Evolutionary conservation across 192 early-diverging fungal species (phyloP), one percentile per base, ranked within the genome.

Genomic region (Chytriomyces sp.): DNA sequence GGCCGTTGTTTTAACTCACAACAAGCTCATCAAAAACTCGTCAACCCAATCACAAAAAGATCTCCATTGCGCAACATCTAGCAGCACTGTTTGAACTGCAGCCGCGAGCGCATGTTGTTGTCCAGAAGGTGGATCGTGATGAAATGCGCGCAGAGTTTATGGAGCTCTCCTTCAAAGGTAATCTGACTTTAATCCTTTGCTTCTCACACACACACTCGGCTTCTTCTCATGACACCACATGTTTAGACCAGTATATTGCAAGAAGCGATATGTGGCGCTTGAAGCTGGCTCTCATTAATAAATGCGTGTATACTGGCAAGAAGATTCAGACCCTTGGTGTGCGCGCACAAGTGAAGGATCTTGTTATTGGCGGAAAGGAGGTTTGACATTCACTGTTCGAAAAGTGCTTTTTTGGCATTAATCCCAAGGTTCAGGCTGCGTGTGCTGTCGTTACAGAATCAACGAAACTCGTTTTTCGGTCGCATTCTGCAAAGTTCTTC

Each of bases 211-310:
- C 16, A n/a, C 20, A 11, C 53, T 57, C 57, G 16, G 20, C 20
- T 59, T n/a, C 57, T 23, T 59, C 20, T 59, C 20, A 23, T n/a
- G 20, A 57, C n/a, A 11, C 16, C 57, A 59, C 35, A 35, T 35
- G 35, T 2, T 35, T 4, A 35, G 35, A 97, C 75, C 96, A 98
- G 73, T 97, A 97, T 77, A 85, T 99, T 24, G 94, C 84, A 9
- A 86, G 95, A 74, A 90, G 90, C 81, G 96, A 98, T 81, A 98
- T 98, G 96, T 97, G 96, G 95, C 78, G 92, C 63, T 75, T 98
- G 45, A 90, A 93, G 77, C 88, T 88, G 45, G 83, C 83, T 43
- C 80, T 99, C 26, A 84, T 86, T 5, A 87, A 87, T 43, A 88
- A 88, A 1, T 89, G 90, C 49, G 89, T 97, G 7, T 94, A 95